A percentile compares a stretch with the other conserved stretches of the same genome.
phyloP scores from a whole-genome alignment of 331 rosid genomes.

The Prunus yedoensis region DNA sequence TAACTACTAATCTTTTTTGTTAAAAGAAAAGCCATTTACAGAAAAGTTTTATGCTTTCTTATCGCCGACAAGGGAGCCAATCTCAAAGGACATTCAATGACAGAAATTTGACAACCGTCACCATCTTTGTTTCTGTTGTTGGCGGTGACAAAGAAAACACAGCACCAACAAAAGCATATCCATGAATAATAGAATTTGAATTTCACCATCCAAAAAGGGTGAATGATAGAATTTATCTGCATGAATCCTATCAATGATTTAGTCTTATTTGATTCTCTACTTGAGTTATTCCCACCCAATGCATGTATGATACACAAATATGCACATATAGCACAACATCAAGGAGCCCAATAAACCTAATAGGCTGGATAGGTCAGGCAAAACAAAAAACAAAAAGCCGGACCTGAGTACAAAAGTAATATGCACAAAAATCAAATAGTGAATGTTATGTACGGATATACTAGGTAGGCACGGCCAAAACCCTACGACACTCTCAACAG shows the following conservation, averaged over 20 bases:
- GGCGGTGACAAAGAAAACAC: background rate
- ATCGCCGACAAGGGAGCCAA: too few species aligned
- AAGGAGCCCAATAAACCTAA: background rate
- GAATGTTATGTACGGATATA: constrained; percentile 21
- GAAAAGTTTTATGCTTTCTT: too few species aligned
- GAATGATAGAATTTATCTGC: too few species aligned
- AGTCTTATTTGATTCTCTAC: background rate
- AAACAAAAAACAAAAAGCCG: constrained; percentile 37
- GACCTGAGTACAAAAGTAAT: constrained; percentile 29
- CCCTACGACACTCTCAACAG: constrained; percentile 15
- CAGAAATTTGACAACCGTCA: too few species aligned
- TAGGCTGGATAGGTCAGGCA: constrained; percentile 32
- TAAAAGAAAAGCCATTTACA: too few species aligned
- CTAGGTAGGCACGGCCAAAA: constrained; percentile 17
- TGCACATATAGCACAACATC: constrained; percentile 4
- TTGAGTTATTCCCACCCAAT: background rate
- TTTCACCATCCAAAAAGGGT: too few species aligned
- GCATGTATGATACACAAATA: background rate
- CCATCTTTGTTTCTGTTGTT: background rate
- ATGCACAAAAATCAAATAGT: constrained; percentile 27
- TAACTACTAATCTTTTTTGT: too few species aligned
- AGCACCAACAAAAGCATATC: background rate
- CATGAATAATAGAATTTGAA: background rate
- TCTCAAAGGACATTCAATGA: too few species aligned
- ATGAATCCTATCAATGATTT: background rate